phyloP scores from a whole-genome alignment of 1,284 basidiomycete species.

The Papiliotrema terrestris region DNA sequence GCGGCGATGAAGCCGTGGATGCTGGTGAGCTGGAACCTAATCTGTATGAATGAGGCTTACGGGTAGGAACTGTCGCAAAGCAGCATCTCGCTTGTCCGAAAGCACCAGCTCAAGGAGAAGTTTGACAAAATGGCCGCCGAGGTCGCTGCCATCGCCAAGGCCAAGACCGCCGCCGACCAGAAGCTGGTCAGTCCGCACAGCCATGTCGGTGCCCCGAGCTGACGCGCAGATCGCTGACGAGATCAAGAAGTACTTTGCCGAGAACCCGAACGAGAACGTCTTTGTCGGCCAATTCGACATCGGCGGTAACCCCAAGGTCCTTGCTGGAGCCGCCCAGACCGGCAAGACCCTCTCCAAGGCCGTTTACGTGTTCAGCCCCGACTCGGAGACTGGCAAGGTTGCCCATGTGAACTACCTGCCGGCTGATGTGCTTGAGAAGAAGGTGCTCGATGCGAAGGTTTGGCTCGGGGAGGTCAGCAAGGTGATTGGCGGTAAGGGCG shows the following conservation, averaged over 20 bases:
- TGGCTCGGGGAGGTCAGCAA: conserved; percentile 79
- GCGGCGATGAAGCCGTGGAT: conserved; percentile 74
- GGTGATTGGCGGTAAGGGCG: conserved; percentile 85
- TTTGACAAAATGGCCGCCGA: conserved; percentile 70
- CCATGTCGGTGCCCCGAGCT: neutral
- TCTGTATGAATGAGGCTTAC: neutral
- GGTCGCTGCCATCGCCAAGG: conserved; percentile 81
- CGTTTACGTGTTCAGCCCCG: conserved; percentile 82
- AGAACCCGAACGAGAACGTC: conserved; percentile 64
- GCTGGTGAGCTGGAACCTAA: conserved; percentile 58
- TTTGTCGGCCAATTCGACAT: conserved; percentile 67
- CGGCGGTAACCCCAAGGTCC: conserved; percentile 70
- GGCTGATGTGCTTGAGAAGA: conserved; percentile 54
- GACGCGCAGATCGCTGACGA: conserved; percentile 63
- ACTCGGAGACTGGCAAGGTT: conserved; percentile 67
- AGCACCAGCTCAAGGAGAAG: conserved; percentile 74
- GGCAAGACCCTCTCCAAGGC: conserved; percentile 73
- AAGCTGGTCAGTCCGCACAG: conserved; percentile 62
- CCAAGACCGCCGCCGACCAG: conserved; percentile 69
- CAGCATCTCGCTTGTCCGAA: conserved; percentile 82
- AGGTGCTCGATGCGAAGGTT: conserved; percentile 68
- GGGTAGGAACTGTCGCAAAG: conserved; percentile 80
- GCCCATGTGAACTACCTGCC: conserved; percentile 86
- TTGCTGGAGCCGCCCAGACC: conserved; percentile 64
- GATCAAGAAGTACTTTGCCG: conserved; percentile 68